Base-by-base conservation (phyloP, 1,284 basidiomycete genomes). In the Kwoniella shivajii region DNA sequence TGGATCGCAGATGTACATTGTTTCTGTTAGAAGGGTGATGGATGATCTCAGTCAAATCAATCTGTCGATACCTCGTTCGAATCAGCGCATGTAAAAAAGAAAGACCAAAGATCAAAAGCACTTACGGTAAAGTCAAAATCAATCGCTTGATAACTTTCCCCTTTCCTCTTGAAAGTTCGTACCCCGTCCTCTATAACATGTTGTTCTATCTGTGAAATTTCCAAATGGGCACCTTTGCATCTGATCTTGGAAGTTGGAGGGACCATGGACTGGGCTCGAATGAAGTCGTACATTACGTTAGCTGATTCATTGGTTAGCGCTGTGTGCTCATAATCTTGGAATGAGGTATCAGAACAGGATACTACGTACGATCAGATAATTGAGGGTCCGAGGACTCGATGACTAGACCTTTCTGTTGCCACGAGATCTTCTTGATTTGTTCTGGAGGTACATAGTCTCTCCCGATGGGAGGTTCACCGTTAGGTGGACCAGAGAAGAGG, bases 101-200 rank as follows among this genome's bases (percentile, higher is more conserved):
- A 4, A 11, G 22, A 14, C n/a, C 9, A 11, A 14, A 6, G 37
- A 36, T 22, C 3, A 30, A 36, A 16, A 6, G 26, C 18, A 65
- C 70, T 46, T 44, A 72, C 70, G 22, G 51, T 64, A 38, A 76
- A 76, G 48, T 74, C 64, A 50, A 76, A 76, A 50, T 76, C 74
- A 33, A 63, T 56, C 22, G 74, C 64, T 6, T 41, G 43, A 36
- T 67, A 60, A 9, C 46, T 41, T 24, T 73, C 59, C 0, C 73
- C 73, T n/a, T 67, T 65, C 1, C 47, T 37, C 20, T 64, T 55
- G 0, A 48, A 37, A 11, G 38, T 29, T 2, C 50, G 20, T 4
- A 51, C 30, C 3, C 72, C 73, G 38, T 70, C 44, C 29, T 67
- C 60, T 6, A 50, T 33, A 34, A 70, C 60, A 1, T 49, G 53